Percentiles rank a stretch among this genome's conserved stretches.
These are phyloP conservation scores for Neonothopanus nambi DNA, from an alignment of 1,284 basidiomycete genomes.

Conservation along the genomic window DNA sequence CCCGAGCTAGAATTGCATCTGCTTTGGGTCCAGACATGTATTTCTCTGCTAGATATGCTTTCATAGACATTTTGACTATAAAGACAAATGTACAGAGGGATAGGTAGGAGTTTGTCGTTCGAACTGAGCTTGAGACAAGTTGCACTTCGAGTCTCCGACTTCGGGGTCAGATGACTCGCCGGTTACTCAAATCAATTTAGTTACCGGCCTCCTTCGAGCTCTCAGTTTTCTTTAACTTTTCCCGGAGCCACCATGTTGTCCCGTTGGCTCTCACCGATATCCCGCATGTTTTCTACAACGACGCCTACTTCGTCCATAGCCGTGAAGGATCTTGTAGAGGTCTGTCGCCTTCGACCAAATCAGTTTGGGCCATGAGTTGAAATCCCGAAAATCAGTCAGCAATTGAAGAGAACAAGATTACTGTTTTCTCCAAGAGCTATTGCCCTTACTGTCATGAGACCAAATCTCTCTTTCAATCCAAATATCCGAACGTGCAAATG, in stretches of 20 bases:
- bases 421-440: constrained; percentile 70
- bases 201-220: no score
- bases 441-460: constrained; percentile 64
- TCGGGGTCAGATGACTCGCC: no score
- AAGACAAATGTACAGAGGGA: not conserved
- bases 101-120: no score
- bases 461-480: constrained; percentile 52
- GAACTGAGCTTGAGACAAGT: no score
- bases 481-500: constrained; percentile 50
- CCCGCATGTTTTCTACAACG: not conserved
- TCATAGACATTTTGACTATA: constrained; percentile 39
- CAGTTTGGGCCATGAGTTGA: not conserved
- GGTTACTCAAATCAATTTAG: no score
- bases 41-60: constrained; percentile 78
- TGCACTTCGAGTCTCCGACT: no score
- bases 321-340: constrained; percentile 9
- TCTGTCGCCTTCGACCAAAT: not conserved
- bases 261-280: not conserved
- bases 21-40: constrained; percentile 99
- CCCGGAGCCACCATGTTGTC: not conserved
- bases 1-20: constrained; percentile 85
- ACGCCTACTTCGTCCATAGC: not conserved
- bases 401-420: constrained; percentile 50
- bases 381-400: constrained; percentile 2
- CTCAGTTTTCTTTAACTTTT: no score